Evolutionary conservation across 306 rosid genomes (phyloP).

Genomic region (Arachis hypogaea): DNA sequence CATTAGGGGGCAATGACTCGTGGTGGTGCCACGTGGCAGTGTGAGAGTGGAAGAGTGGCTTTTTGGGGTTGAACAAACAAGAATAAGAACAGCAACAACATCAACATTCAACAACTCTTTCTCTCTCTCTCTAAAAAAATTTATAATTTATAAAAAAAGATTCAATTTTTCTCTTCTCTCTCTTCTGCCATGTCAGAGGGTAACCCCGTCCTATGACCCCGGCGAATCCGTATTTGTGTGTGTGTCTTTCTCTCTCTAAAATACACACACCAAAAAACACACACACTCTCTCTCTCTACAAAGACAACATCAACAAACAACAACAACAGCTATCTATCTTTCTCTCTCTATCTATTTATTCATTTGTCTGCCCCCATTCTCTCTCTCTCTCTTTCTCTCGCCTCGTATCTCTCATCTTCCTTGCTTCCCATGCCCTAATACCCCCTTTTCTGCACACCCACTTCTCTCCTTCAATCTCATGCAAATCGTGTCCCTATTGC

Average conservation of each 20-base stretch:
- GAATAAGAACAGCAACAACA: conserved; percentile 29
- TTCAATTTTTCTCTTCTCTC: conserved; percentile 38
- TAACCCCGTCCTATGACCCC: conserved; percentile 88
- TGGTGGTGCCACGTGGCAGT: conserved; percentile 60
- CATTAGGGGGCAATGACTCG: not conserved
- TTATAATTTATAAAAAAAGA: too few species aligned
- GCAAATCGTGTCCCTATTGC: conserved; percentile 38
- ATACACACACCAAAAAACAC: conserved; percentile 32
- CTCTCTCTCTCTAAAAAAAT: not conserved
- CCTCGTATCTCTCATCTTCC: conserved; percentile 50
- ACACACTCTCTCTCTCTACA: conserved; percentile 44
- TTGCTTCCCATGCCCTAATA: conserved; percentile 73
- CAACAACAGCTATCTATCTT: conserved; percentile 50
- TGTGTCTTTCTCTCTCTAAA: conserved; percentile 57
- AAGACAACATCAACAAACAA: conserved; percentile 44
- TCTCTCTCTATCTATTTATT: conserved; percentile 77
- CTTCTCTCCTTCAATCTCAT: conserved; percentile 45
- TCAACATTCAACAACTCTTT: conserved; percentile 35
- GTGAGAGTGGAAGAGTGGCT: conserved; percentile 42
- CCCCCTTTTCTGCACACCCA: conserved; percentile 26
- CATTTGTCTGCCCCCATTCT: conserved; percentile 46
- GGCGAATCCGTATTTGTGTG: conserved; percentile 86
- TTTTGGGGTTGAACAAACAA: conserved; percentile 39
- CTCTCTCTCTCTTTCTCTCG: conserved; percentile 50
- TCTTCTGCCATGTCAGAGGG: conserved; percentile 93